Conservation (phyloP, 805 yeast species). For the Ogataea polymorpha region DNA sequence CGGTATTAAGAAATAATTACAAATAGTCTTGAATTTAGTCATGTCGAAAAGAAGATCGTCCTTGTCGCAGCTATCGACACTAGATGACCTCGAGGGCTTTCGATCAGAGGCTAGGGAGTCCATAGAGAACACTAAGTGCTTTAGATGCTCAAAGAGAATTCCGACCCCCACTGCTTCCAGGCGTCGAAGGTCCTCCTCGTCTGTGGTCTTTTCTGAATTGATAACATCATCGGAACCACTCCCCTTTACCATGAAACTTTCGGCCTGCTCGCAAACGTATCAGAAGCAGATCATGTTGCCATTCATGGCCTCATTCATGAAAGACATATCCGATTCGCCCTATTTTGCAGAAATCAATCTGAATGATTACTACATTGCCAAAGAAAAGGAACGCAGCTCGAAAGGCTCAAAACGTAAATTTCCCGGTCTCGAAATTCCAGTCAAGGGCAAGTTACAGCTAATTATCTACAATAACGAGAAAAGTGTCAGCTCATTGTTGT, state of each 20-base stretch:
- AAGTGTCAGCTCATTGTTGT: constrained; percentile 23
- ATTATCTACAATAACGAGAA: constrained; percentile 31
- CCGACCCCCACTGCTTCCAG: constrained; percentile 13
- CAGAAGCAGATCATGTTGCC: constrained; percentile 18
- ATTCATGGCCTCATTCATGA: constrained; percentile 26
- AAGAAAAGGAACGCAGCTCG: constrained; percentile 14
- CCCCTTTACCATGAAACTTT: constrained; percentile 29
- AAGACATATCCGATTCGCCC: constrained; percentile 24
- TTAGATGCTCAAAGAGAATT: constrained; percentile 9
- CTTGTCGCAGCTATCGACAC: constrained; percentile 19
- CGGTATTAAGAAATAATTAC: neutral
- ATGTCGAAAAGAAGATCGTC: constrained; percentile 23
- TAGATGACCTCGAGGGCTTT: constrained; percentile 12
- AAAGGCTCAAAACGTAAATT: constrained; percentile 20
- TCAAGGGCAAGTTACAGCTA: constrained; percentile 29
- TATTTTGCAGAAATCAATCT: constrained; percentile 33
- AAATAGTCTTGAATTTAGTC: neutral
- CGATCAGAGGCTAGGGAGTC: neutral
- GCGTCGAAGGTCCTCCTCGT: constrained; percentile 22
- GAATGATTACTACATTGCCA: constrained; percentile 23
- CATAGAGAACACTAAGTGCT: neutral
- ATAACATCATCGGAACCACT: constrained; percentile 17
- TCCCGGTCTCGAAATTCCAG: constrained; percentile 30
- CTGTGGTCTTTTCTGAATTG: constrained; percentile 22
- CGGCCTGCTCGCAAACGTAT: constrained; percentile 14